Evolutionary conservation across 345 rosid genomes (phyloP).

Genomic region (Boechera retrofracta): DNA sequence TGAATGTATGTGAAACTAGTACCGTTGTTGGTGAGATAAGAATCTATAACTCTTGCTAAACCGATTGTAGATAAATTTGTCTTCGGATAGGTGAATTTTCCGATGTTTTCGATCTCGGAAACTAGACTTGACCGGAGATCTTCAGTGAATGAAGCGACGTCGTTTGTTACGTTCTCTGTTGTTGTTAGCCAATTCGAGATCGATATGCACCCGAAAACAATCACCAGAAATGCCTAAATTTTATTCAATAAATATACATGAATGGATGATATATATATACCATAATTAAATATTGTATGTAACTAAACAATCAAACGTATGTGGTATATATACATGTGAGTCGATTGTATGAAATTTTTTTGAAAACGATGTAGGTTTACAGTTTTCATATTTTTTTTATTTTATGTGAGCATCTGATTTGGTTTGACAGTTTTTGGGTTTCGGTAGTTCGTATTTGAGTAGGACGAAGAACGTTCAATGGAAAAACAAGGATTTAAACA

Average conservation of each 20-base stretch:
- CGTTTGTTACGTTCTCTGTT: slow-evolving; percentile 12
- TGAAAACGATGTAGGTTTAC: too few relatives aligned
- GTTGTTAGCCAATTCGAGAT: slow-evolving; percentile 30
- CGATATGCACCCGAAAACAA: slow-evolving; percentile 23
- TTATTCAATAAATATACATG: neutral
- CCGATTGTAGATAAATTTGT: slow-evolving; percentile 16
- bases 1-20: slow-evolving; percentile 28
- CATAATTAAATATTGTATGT: neutral
- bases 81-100: neutral
- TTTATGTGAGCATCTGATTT: too few relatives aligned
- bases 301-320: neutral
- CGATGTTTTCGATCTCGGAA: slow-evolving; percentile 36
- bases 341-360: too few relatives aligned
- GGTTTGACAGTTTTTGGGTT: too few relatives aligned
- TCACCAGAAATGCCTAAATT: slow-evolving; percentile 13
- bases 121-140: slow-evolving; percentile 33
- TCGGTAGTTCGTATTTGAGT: neutral
- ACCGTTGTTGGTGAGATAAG: slow-evolving; percentile 18
- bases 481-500: neutral
- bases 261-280: neutral
- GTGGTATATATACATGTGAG: neutral
- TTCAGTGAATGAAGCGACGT: slow-evolving; percentile 4
- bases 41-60: slow-evolving; percentile 40
- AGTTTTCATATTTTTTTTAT: too few relatives aligned
- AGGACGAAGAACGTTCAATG: neutral